Evolutionary conservation across 768 basidiomycete genomes (phyloP).

Genomic region (Gymnopilus junonius): DNA sequence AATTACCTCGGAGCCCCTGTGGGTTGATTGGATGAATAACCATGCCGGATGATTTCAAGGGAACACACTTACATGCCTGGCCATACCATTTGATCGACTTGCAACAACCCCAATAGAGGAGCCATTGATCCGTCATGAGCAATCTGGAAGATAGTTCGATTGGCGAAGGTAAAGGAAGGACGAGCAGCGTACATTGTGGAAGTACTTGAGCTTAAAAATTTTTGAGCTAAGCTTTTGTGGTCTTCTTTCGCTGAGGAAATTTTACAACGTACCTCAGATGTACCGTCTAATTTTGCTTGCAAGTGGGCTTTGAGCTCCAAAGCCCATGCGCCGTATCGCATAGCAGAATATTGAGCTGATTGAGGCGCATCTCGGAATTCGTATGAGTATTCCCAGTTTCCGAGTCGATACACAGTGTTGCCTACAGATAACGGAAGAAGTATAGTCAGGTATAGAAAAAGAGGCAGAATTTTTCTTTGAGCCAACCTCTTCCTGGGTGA

Average conservation of each 20-base stretch:
- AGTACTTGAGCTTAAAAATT: slow-evolving; percentile 36
- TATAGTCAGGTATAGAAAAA: not conserved
- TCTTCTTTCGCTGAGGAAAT: too few species aligned
- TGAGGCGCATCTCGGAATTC: slow-evolving; percentile 49
- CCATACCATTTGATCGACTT: slow-evolving; percentile 56
- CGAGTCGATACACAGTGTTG: slow-evolving; percentile 55
- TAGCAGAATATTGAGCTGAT: slow-evolving; percentile 44
- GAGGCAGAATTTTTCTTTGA: not conserved
- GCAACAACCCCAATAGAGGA: slow-evolving; percentile 51
- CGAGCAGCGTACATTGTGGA: slow-evolving; percentile 42
- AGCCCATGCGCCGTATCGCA: slow-evolving; percentile 52
- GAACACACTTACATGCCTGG: slow-evolving; percentile 47
- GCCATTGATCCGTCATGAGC: slow-evolving; percentile 57
- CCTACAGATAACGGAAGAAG: slow-evolving; percentile 33
- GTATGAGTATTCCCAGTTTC: slow-evolving; percentile 67
- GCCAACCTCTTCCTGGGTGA: slow-evolving; percentile 44
- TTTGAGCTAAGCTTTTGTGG: not conserved
- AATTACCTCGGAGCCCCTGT: slow-evolving; percentile 48
- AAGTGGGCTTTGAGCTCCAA: slow-evolving; percentile 48
- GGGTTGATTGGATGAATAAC: not conserved
- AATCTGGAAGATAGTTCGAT: slow-evolving; percentile 27
- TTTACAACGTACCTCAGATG: slow-evolving; percentile 32
- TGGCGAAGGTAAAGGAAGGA: not conserved
- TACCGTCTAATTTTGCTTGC: slow-evolving; percentile 39
- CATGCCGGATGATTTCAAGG: not conserved